Evolutionary conservation across 2,329 filamentous ascomycete genomes (phyloP).

Genomic region (Pseudogymnoascus sp.): DNA sequence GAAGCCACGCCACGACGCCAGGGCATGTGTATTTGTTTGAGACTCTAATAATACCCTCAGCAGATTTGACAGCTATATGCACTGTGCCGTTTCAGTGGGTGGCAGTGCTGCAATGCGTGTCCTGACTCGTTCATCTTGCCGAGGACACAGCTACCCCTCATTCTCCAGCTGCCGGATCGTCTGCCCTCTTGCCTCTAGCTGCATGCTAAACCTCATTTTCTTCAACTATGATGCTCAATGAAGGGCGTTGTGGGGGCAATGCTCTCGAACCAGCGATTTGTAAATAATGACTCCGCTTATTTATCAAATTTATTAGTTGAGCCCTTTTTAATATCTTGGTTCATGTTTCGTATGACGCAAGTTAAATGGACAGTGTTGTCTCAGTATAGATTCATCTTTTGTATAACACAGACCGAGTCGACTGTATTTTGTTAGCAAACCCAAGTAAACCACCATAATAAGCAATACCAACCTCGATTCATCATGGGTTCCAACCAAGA

Average conservation of each 20-base stretch:
- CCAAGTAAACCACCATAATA: neutral
- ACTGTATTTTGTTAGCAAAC: neutral
- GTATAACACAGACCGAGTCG: neutral
- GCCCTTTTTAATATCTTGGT: neutral
- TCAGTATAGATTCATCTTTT: neutral
- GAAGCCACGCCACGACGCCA: neutral
- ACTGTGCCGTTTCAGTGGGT: neutral
- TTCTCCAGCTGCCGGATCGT: neutral
- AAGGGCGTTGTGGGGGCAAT: neutral
- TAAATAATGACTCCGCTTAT: neutral
- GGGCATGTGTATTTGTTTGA: neutral
- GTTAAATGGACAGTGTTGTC: neutral
- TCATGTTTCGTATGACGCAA: neutral
- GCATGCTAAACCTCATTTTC: neutral
- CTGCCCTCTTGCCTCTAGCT: neutral
- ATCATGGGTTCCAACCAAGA: neutral
- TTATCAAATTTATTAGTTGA: neutral
- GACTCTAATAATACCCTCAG: neutral
- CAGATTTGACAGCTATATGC: neutral
- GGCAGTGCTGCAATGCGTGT: neutral
- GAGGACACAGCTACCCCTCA: neutral
- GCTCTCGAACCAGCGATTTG: neutral
- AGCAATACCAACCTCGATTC: neutral
- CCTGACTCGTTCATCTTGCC: neutral
- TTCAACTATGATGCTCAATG: neutral